Base-by-base conservation (phyloP, 2,329 filamentous ascomycete genomes). In the Xylariales sp. region DNA sequence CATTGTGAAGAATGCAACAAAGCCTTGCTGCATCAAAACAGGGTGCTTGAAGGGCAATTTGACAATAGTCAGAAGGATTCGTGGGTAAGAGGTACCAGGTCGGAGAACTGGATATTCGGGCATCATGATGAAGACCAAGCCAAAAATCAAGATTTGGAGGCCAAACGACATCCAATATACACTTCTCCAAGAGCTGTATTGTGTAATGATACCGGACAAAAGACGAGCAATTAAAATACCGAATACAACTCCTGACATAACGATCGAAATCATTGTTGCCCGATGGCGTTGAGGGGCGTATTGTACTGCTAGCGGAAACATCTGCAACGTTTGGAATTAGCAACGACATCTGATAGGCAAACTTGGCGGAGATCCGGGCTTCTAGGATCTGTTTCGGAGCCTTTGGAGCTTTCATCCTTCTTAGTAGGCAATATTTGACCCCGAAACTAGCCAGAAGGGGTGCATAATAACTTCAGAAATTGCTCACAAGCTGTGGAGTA, bases 31-130 rank as follows among this genome's bases (percentile, higher is more conserved):
- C 0, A 85, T 73, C 0, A 93, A 71, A 1, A 86, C 63, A 0
- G 87, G 84, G 35, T 89, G 73, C 4, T 71, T 76, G 35, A 76
- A 62, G 31, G 86, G 64, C 61, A 91, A 77, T 19, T 71, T 61
- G 2, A 80, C 54, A 18, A 91, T 88, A 21, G 73, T 77, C 59
- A 70, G 74, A 3, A 91, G 68, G 47, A 86, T 78, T 1, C 67
- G 64, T 46, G 78, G 73, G 57, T 90, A 91, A 45, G 77, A 78
- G 11, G 84, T 61, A 0, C 78, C 77, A 0, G 78, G 80, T 55
- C 89, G 90, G 4, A 84, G 84, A 2, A 77, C 74, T 0, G 86
- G 88, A 50, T 93, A 93, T 58, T 90, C 85, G 0, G 86, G 86
- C 82, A 93, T 84, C 60, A 81, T 86, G 32, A 80, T 57, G 67